Percentiles rank a stretch among this genome's conserved stretches.
These are phyloP conservation scores for Aurantiochytrium sp. DNA, from an alignment of 108 stramenopile genomes.

Conservation along the genomic window DNA sequence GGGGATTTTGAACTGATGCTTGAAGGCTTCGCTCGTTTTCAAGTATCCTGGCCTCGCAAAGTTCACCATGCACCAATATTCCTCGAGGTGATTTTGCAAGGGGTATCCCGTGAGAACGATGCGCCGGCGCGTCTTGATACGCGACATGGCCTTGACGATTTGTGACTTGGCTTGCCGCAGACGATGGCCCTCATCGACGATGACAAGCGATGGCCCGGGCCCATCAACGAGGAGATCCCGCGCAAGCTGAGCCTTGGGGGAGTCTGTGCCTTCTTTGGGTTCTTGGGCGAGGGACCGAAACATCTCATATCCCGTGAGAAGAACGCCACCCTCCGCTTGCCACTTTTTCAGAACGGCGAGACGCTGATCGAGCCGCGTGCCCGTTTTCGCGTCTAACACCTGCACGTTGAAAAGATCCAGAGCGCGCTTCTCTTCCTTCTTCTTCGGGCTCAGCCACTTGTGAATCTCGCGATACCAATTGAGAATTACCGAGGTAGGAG, in stretches of 20 bases:
- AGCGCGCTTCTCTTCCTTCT: background rate
- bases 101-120: slow-evolving; percentile 12
- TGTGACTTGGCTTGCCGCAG: background rate
- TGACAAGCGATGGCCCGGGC: background rate
- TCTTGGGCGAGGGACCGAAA: background rate
- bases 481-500: background rate
- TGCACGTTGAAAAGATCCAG: background rate
- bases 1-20: background rate
- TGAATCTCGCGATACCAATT: slow-evolving; percentile 6
- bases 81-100: slow-evolving; percentile 11
- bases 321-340: background rate
- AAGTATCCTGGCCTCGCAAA: background rate
- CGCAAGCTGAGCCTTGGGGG: background rate
- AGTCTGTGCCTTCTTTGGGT: background rate
- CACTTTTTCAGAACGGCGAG: background rate
- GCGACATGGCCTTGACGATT: background rate
- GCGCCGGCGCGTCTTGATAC: background rate
- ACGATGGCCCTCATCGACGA: slow-evolving; percentile 17
- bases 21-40: background rate
- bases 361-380: background rate
- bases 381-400: background rate
- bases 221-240: background rate
- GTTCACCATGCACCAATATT: slow-evolving; percentile 13
- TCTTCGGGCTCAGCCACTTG: background rate
- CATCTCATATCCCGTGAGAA: slow-evolving; percentile 18